Percentiles rank a stretch among this genome's conserved stretches.
These are phyloP conservation scores for Phoenix dactylifera DNA, from an alignment of 176 grass and related monocot genomes.

Conservation along the genomic window DNA sequence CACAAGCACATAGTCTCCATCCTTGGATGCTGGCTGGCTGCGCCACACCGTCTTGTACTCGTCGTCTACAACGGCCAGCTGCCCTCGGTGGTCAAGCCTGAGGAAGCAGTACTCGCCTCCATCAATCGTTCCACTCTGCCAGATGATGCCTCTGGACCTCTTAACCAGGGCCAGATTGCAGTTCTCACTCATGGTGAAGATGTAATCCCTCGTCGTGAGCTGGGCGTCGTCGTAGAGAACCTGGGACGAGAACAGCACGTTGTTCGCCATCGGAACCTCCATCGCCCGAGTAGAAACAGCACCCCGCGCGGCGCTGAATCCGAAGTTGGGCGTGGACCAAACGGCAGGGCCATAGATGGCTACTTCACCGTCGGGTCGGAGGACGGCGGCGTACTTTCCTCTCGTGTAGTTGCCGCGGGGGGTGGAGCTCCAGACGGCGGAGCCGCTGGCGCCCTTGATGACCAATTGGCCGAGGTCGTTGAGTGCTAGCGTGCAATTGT, in stretches of 20 bases:
- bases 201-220: not conserved
- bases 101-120: not conserved
- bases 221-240: not conserved
- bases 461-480: too few relatives aligned
- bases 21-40: not conserved
- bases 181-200: not conserved
- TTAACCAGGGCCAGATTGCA: not conserved
- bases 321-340: too few relatives aligned
- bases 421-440: too few relatives aligned
- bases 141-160: not conserved
- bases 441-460: too few relatives aligned
- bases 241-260: conserved; percentile 11
- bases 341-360: too few relatives aligned
- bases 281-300: too few relatives aligned
- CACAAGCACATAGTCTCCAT: not conserved
- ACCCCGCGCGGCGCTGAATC: too few relatives aligned
- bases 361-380: too few relatives aligned
- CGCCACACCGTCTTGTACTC: not conserved
- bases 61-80: conserved; percentile 2
- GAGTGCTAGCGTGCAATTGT: too few relatives aligned
- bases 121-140: not conserved
- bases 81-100: conserved; percentile 5
- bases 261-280: not conserved
- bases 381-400: too few relatives aligned
- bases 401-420: too few relatives aligned